Base-by-base conservation (phyloP, 1,139 yeast genomes). In the Candida neerlandica region DNA sequence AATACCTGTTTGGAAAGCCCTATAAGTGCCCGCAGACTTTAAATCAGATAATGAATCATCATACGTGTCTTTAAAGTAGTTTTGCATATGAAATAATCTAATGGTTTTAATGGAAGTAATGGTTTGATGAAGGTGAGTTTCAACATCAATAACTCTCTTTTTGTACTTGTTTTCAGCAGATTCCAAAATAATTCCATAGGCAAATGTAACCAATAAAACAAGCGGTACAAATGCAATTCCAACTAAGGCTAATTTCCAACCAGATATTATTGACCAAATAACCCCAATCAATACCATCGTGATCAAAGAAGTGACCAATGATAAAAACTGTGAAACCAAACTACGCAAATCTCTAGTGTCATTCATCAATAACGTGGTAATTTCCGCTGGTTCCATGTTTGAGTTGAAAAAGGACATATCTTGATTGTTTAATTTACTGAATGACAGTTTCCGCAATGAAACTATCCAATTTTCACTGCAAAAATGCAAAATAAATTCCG, bases 221-320 rank as follows among this genome's bases (percentile, higher is more conserved):
- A 82, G 56, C 0, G 96, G 95, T 9, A 88, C 77, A 63, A 91
- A 75, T 0, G 96, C 77, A 9, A 91, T 59, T 1, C 96, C 95
- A 1, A 89, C 94, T 14, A 92, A 67, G 1, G 97, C 81, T 44
- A 94, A 70, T 58, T 85, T 87, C 98, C 98, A 94, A 0, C 97
- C 96, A n/a, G 78, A 63, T 0, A 76, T 75, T 5, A 90, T 57
- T 0, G 97, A 84, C 97, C 98, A 92, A 5, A 81, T 69, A 4
- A 84, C 57, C 2, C 97, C 96, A 19, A 84, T 67, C 0, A 73
- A 39, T 0, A 86, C 71, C 49, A 91, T 75, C 0, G 82, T 69
- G 1, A 79, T 48, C 44, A 88, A 74, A 4, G 85, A 80, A 1
- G 82, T 59, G 0, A 79, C 47, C 0, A 86, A 77, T 11, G 84